Evolutionary conservation across 2,329 filamentous ascomycete genomes (phyloP).

Genomic region (Domatiomyces globalis): DNA sequence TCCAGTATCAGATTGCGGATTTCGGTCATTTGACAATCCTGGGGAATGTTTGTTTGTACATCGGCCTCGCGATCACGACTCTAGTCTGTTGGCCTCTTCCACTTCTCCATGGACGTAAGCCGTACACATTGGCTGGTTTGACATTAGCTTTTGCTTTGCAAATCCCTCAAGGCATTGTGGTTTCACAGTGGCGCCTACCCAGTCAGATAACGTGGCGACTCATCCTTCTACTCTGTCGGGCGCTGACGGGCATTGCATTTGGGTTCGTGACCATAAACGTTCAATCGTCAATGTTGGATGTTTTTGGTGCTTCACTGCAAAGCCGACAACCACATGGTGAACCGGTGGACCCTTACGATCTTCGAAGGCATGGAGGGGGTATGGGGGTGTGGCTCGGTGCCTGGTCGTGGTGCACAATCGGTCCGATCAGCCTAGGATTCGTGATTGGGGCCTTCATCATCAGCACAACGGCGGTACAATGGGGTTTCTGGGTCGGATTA

Average conservation of each 20-base stretch:
- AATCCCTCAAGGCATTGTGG: constrained; percentile 59
- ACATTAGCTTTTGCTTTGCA: constrained; percentile 57
- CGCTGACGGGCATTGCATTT: constrained; percentile 52
- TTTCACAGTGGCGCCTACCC: constrained; percentile 44
- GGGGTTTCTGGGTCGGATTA: constrained; percentile 64
- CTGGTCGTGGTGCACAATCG: constrained; percentile 66
- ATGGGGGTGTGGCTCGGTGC: constrained; percentile 67
- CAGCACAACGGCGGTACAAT: constrained; percentile 47
- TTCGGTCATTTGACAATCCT: constrained; percentile 52
- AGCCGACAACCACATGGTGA: constrained; percentile 60
- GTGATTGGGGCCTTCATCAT: constrained; percentile 57
- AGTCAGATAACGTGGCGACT: constrained; percentile 43
- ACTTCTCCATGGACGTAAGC: constrained; percentile 56
- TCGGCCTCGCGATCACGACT: constrained; percentile 56
- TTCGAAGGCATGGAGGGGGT: constrained; percentile 60
- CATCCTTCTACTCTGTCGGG: constrained; percentile 49
- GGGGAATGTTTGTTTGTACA: constrained; percentile 59
- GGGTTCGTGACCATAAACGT: constrained; percentile 70
- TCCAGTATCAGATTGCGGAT: constrained; percentile 63
- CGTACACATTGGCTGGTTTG: constrained; percentile 57
- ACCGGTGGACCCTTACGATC: constrained; percentile 51
- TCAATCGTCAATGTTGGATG: constrained; percentile 54
- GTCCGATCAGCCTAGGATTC: constrained; percentile 58
- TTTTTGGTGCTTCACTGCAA: constrained; percentile 64
- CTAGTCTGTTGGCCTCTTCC: constrained; percentile 61